Conservation (phyloP, 805 yeast species). For the Saccharomyces paradoxus region DNA sequence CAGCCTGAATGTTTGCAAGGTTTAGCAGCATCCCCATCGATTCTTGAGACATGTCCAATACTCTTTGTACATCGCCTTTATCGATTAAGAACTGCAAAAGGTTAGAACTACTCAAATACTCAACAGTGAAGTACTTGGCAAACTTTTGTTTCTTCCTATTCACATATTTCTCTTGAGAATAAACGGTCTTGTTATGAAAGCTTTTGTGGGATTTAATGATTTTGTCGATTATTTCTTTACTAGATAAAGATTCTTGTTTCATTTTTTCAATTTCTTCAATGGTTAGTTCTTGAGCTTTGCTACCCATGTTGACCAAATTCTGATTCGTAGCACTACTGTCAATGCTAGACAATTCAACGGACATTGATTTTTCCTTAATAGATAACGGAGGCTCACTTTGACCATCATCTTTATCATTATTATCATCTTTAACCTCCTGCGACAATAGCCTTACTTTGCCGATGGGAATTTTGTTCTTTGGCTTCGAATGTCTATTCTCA, state of each 20-base stretch:
- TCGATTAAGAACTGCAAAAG: slow-evolving; percentile 67
- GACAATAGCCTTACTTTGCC: slow-evolving; percentile 20
- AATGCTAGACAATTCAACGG: slow-evolving; percentile 22
- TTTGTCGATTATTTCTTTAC: slow-evolving; percentile 70
- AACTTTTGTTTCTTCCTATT: slow-evolving; percentile 89
- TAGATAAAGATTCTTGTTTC: slow-evolving; percentile 63
- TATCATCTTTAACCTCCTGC: background rate
- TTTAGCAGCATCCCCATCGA: slow-evolving; percentile 69
- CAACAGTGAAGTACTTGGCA: slow-evolving; percentile 75
- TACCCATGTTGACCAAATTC: slow-evolving; percentile 58
- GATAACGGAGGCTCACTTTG: slow-evolving; percentile 19
- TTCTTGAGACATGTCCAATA: slow-evolving; percentile 80
- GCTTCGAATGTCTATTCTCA: slow-evolving; percentile 11
- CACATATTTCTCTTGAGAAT: slow-evolving; percentile 85
- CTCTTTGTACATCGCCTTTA: slow-evolving; percentile 60
- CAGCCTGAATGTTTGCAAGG: slow-evolving; percentile 76
- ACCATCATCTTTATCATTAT: slow-evolving; percentile 8
- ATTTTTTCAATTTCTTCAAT: slow-evolving; percentile 77
- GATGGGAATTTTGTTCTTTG: slow-evolving; percentile 18
- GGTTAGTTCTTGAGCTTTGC: slow-evolving; percentile 62
- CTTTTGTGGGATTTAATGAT: slow-evolving; percentile 79
- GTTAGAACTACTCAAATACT: slow-evolving; percentile 61
- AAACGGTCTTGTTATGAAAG: slow-evolving; percentile 80
- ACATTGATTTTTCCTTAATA: slow-evolving; percentile 32
- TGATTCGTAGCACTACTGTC: slow-evolving; percentile 53